These are phyloP conservation scores for Phyllosticta citriasiana DNA, from an alignment of 2,329 filamentous ascomycete species.

Conservation along the genomic window DNA sequence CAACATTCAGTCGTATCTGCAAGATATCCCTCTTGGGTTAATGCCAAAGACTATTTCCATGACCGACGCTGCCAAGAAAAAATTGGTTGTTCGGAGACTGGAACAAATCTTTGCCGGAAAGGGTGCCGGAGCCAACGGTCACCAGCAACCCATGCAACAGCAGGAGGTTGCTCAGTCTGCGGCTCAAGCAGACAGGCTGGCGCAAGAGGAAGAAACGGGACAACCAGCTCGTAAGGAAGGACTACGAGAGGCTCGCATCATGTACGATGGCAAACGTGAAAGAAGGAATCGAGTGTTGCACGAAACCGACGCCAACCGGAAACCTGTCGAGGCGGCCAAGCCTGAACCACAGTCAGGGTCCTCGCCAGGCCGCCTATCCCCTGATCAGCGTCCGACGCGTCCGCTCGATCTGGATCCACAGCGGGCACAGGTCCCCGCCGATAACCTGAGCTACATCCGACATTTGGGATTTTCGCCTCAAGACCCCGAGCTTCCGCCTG, in stretches of 20 bases:
- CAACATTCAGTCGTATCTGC: slow-evolving; percentile 59
- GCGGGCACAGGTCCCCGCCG: slow-evolving; percentile 61
- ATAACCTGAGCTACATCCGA: slow-evolving; percentile 72
- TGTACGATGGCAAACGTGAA: slow-evolving; percentile 17
- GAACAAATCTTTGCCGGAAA: slow-evolving; percentile 78
- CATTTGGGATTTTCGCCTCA: slow-evolving; percentile 60
- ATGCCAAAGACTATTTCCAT: slow-evolving; percentile 50
- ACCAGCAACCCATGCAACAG: slow-evolving; percentile 44
- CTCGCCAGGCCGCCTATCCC: slow-evolving; percentile 20
- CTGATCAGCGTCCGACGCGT: slow-evolving; percentile 67
- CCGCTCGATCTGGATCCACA: slow-evolving; percentile 69
- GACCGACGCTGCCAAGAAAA: slow-evolving; percentile 67
- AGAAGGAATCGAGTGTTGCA: background rate
- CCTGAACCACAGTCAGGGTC: background rate
- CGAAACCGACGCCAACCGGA: background rate
- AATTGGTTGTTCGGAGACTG: slow-evolving; percentile 62
- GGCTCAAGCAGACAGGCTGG: slow-evolving; percentile 35
- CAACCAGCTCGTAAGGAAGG: slow-evolving; percentile 29
- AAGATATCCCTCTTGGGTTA: slow-evolving; percentile 61
- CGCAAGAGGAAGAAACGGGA: slow-evolving; percentile 29
- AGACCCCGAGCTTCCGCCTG: slow-evolving; percentile 25
- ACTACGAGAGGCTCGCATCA: slow-evolving; percentile 37
- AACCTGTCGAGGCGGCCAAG: background rate
- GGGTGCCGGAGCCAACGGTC: slow-evolving; percentile 30
- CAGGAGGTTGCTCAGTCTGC: slow-evolving; percentile 49